Evolutionary conservation across 2,329 filamentous ascomycete species (phyloP), one percentile per base, ranked within the genome.

Genomic region (Pseudogymnoascus sp.): DNA sequence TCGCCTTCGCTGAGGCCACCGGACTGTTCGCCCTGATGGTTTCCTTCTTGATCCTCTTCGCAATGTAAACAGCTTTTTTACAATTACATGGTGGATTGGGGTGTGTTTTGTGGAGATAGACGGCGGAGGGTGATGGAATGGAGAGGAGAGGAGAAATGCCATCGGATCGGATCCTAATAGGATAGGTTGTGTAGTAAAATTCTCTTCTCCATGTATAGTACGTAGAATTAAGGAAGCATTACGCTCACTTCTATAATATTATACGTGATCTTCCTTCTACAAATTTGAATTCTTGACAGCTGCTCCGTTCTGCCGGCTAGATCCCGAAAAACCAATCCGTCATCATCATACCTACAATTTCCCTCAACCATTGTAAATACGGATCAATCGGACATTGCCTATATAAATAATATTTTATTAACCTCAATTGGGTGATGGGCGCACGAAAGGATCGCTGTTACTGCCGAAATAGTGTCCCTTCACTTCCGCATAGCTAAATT

Each of bases 1-100:
- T 85, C 77, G 83, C 83, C 73, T 84, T 86, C 76, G 81, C 83
- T 73, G 83, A 86, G 76, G 83, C 83, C 74, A 85, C 83, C 71
- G 83, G 83, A 75, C 77, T 83, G 66, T 82, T 83, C 77, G 80
- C 80, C 68, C 77, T 82, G 72, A 80, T 79, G 78, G 77, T 79
- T 36, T 70, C 70, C 21, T 72, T 73, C 68, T 68, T 73, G 51
- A 61, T 67, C 14, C 57, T 67, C 57, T 68, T 61, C 62, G 66
- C 51, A 16, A 54, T 54, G 45, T 63, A 63, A 51, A 47, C 6
- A 62, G 60, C n/a, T 51, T 62, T 62, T 23, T 12, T 16, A 42
- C 31, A 31, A 40, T 62, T 62, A 42, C 42, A 47, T 34, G 51
- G 51, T 57, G 51, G 51, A 57, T 36, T 57, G 26, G 16, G 47